A percentile compares a stretch with the other conserved stretches of the same genome.
Evolutionary conservation across 805 yeast species (phyloP).

Genomic region (Yarrowia yakushimensis): DNA sequence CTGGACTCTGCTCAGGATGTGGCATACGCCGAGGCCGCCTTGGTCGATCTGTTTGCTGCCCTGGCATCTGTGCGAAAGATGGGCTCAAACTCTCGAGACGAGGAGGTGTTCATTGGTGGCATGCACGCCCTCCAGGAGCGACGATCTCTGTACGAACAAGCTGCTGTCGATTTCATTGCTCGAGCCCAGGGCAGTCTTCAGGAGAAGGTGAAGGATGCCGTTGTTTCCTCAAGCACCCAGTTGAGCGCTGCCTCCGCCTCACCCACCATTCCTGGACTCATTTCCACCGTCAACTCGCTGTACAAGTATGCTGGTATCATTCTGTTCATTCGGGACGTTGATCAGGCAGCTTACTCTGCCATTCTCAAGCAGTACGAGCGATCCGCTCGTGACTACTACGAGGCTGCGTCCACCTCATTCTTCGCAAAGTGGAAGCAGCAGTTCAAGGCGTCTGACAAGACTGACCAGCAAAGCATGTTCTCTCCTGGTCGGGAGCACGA

Average conservation of each 20-base stretch:
- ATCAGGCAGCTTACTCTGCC: slow-evolving; percentile 46
- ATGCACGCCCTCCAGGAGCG: slow-evolving; percentile 74
- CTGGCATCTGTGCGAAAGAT: slow-evolving; percentile 53
- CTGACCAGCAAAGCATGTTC: slow-evolving; percentile 2
- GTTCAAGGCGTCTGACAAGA: slow-evolving; percentile 24
- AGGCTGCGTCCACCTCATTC: slow-evolving; percentile 36
- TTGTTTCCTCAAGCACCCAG: slow-evolving; percentile 26
- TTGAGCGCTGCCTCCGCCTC: slow-evolving; percentile 17
- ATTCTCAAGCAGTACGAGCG: slow-evolving; percentile 45
- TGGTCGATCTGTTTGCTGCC: slow-evolving; percentile 60
- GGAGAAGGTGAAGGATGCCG: slow-evolving; percentile 42
- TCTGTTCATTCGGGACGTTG: slow-evolving; percentile 57
- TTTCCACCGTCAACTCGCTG: slow-evolving; percentile 31
- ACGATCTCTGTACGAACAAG: slow-evolving; percentile 54
- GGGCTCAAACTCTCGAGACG: slow-evolving; percentile 42
- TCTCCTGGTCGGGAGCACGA: slow-evolving; percentile 3
- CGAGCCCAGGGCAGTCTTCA: slow-evolving; percentile 47
- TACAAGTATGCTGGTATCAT: slow-evolving; percentile 48
- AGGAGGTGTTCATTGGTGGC: slow-evolving; percentile 37
- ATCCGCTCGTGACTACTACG: slow-evolving; percentile 39
- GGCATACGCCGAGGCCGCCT: slow-evolving; percentile 49
- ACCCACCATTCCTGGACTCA: slow-evolving; percentile 30
- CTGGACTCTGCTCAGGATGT: slow-evolving; percentile 49
- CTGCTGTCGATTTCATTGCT: slow-evolving; percentile 49
- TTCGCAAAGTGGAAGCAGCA: slow-evolving; percentile 35